Evolutionary conservation across 306 rosid genomes (phyloP).

Genomic region (Sophora flavescens): DNA sequence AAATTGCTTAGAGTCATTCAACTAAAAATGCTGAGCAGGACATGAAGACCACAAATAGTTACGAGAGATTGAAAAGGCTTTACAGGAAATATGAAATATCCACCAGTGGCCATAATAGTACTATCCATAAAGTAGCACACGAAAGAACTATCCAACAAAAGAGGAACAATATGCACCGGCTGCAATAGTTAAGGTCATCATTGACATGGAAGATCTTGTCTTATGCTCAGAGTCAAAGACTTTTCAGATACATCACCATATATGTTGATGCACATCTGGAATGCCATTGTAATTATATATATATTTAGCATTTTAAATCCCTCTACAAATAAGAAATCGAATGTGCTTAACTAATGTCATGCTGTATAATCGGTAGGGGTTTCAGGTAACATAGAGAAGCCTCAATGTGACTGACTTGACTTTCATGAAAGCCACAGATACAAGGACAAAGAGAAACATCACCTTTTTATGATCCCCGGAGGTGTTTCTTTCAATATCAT

Average conservation of each 20-base stretch:
- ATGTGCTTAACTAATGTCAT: constrained; percentile 18
- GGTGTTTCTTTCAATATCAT: constrained; percentile 62
- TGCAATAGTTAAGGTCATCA: neutral
- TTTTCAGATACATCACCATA: neutral
- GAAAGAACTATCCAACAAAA: neutral
- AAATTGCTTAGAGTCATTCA: constrained; percentile 4
- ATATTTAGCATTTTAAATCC: neutral
- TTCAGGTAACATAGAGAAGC: neutral
- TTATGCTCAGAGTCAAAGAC: neutral
- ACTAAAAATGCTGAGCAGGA: constrained; percentile 13
- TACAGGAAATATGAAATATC: neutral
- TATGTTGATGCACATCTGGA: constrained; percentile 26
- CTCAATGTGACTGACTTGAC: neutral
- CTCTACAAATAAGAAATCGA: constrained; percentile 19
- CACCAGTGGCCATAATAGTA: neutral
- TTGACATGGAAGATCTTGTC: neutral
- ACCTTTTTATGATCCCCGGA: constrained; percentile 80
- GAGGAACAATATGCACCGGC: neutral
- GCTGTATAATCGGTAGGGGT: constrained; percentile 16
- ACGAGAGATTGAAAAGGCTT: neutral
- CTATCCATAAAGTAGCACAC: neutral
- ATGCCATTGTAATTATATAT: neutral
- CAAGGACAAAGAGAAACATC: constrained; percentile 28
- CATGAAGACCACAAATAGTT: constrained; percentile 1
- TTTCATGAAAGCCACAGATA: constrained; percentile 11